These are phyloP conservation scores for Backusella liffmaniae DNA, from an alignment of 192 early-diverging fungal species.

Conservation along the genomic window DNA sequence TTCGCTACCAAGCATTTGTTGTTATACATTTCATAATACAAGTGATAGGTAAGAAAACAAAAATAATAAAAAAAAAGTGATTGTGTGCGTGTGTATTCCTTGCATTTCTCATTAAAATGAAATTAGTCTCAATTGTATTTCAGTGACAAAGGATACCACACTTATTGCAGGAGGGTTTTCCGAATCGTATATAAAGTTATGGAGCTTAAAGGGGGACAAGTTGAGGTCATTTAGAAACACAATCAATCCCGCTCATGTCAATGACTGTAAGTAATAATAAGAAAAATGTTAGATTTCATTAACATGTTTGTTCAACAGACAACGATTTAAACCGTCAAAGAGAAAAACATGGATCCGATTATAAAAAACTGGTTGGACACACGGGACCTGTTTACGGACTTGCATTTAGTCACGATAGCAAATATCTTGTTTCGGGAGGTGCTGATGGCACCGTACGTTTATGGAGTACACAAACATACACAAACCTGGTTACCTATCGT, in stretches of 20 bases:
- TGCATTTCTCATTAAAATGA: not conserved
- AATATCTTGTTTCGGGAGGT: slow-evolving; percentile 83
- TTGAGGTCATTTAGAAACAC: slow-evolving; percentile 27
- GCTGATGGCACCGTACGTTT: slow-evolving; percentile 91
- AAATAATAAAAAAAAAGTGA: too few species aligned
- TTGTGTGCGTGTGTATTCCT: not conserved
- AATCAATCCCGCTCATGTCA: slow-evolving; percentile 35
- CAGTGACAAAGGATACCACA: slow-evolving; percentile 77
- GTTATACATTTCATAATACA: slow-evolving; percentile 96
- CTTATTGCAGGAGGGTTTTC: slow-evolving; percentile 89
- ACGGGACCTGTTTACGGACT: slow-evolving; percentile 87
- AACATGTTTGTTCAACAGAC: not conserved
- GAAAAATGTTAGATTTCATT: not conserved
- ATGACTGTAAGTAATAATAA: not conserved
- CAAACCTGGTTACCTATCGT: slow-evolving; percentile 90
- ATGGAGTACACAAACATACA: slow-evolving; percentile 90
- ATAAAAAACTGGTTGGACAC: slow-evolving; percentile 81
- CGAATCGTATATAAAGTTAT: slow-evolving; percentile 91
- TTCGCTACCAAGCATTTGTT: slow-evolving; percentile 86
- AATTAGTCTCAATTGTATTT: slow-evolving; percentile 75
- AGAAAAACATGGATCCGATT: slow-evolving; percentile 57
- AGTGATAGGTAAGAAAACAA: slow-evolving; percentile 53
- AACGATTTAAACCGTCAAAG: slow-evolving; percentile 15
- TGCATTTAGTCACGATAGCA: slow-evolving; percentile 83
- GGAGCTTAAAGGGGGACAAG: slow-evolving; percentile 82